Evolutionary conservation across 768 basidiomycete species (phyloP).

Genomic region (Mycena filopes): DNA sequence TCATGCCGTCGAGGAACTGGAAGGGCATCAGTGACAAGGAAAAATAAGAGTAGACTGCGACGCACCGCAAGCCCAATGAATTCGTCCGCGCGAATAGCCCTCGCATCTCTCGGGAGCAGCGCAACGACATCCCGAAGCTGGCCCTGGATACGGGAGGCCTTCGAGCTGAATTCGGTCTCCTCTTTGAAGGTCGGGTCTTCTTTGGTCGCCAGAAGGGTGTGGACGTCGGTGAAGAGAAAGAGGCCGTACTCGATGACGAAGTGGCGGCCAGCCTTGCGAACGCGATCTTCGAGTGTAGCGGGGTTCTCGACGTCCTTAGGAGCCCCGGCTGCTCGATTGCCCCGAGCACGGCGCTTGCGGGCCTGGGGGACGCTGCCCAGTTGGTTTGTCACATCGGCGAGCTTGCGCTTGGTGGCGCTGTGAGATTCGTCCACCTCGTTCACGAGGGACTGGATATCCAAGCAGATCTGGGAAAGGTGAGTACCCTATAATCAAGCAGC

Average conservation of each 20-base stretch:
- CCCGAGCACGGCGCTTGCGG: slow-evolving; percentile 17
- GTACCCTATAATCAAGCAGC: background rate
- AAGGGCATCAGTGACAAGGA: background rate
- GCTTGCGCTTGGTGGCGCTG: slow-evolving; percentile 4
- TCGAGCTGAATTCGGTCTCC: slow-evolving; percentile 14
- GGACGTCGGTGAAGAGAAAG: slow-evolving; percentile 7
- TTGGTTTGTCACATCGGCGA: slow-evolving; percentile 20
- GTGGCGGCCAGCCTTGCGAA: slow-evolving; percentile 18
- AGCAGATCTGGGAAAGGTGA: background rate
- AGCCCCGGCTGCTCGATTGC: slow-evolving; percentile 11
- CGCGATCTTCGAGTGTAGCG: slow-evolving; percentile 4
- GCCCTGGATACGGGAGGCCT: slow-evolving; percentile 13
- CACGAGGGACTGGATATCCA: slow-evolving; percentile 2
- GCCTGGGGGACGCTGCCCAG: background rate
- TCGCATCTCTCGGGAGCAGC: slow-evolving; percentile 13
- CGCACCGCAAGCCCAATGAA: slow-evolving; percentile 14
- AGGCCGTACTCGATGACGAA: slow-evolving; percentile 11
- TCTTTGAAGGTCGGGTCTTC: slow-evolving; percentile 9
- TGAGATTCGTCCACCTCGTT: background rate
- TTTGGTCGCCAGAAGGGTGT: background rate
- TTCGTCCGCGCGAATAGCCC: background rate
- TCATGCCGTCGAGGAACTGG: slow-evolving; percentile 22
- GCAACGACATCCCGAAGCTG: slow-evolving; percentile 18
- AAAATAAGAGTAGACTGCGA: background rate
- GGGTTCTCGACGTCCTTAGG: slow-evolving; percentile 15